Evolutionary conservation across 176 grass and related monocot genomes (phyloP).

Genomic region (Stipa capillata): DNA sequence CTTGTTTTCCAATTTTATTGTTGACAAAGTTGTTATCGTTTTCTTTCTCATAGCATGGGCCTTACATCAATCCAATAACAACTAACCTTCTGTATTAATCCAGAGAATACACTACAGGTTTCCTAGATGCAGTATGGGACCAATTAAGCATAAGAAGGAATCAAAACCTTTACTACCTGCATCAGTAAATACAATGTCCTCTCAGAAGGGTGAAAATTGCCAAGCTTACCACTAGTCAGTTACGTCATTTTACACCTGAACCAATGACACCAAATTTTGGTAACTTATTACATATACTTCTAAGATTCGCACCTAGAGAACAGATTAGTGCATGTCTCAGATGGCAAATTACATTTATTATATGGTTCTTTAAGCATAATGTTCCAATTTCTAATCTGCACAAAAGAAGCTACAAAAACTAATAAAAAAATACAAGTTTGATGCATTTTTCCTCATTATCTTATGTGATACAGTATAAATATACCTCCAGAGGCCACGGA

Average conservation of each 20-base stretch:
- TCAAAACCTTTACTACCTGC: background rate
- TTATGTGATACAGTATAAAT: background rate
- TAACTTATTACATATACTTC: background rate
- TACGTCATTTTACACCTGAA: constrained; percentile 2
- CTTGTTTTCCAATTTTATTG: background rate
- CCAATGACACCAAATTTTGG: background rate
- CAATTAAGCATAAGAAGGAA: background rate
- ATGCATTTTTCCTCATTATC: background rate
- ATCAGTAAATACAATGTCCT: background rate
- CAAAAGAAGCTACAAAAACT: background rate
- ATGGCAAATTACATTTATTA: background rate
- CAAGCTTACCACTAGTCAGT: background rate
- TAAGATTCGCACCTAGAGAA: background rate
- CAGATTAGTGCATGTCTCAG: background rate
- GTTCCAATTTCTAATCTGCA: background rate
- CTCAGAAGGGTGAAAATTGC: background rate
- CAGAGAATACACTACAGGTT: background rate
- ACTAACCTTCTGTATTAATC: constrained; percentile 6
- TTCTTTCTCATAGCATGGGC: background rate
- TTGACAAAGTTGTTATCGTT: background rate
- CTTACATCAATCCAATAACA: background rate
- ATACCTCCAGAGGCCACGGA: constrained; percentile 16
- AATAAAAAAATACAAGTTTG: background rate
- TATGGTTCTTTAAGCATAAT: background rate
- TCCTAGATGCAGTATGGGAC: background rate